A percentile compares a stretch with the other conserved stretches of the same genome.
phyloP scores from a whole-genome alignment of 495 filamentous ascomycete species.

The Aspergillus sclerotioniger region DNA sequence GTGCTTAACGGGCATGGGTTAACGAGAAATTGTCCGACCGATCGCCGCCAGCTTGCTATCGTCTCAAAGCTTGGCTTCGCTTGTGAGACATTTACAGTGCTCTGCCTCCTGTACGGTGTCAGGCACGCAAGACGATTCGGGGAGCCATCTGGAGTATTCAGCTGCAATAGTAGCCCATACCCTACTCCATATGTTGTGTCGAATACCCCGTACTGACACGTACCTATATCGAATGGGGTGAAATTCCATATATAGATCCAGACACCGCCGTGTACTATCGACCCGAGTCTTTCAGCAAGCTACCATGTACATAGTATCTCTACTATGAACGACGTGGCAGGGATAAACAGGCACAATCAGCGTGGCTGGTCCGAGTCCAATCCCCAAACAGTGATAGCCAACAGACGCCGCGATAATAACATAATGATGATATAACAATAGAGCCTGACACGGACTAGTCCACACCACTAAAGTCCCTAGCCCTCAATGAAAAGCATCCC shows the following conservation, averaged over 20 bases:
- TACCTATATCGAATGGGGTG: background rate
- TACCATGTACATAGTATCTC: background rate
- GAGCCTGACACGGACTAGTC: background rate
- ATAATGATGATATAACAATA: background rate
- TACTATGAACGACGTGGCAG: slow-evolving; percentile 15
- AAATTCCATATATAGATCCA: background rate
- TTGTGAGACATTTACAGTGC: slow-evolving; percentile 1
- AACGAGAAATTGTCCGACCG: slow-evolving; percentile 21
- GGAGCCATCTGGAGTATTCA: background rate
- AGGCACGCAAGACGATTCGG: background rate
- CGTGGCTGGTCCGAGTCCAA: slow-evolving; percentile 10
- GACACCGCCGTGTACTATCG: background rate
- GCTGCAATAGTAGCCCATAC: background rate
- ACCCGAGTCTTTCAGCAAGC: background rate
- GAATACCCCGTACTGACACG: too few species aligned
- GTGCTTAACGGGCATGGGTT: background rate
- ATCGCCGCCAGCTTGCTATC: slow-evolving; percentile 15
- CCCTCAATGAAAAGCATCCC: background rate
- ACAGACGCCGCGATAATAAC: background rate
- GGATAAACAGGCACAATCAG: slow-evolving; percentile 7
- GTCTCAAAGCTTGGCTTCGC: slow-evolving; percentile 23
- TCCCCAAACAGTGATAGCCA: background rate
- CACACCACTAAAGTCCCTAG: background rate
- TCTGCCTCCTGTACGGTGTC: background rate
- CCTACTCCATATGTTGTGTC: background rate